Evolutionary conservation across 2,329 filamentous ascomycete genomes (phyloP).

Genomic region (Trichoderma asperellum): DNA sequence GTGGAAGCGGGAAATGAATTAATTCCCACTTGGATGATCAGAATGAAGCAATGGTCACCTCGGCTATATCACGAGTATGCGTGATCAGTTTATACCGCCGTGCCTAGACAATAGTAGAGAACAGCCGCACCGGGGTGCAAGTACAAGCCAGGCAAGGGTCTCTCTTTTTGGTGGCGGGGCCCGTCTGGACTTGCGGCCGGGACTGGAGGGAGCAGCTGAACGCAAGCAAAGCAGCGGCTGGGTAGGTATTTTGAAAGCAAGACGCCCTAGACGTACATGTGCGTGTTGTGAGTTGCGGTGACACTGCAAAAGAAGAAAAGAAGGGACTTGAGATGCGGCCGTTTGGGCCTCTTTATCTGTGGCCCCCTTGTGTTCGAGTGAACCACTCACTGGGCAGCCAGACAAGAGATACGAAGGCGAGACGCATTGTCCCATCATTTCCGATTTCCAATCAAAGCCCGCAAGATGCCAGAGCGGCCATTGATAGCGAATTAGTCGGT

Average conservation of each 20-base stretch:
- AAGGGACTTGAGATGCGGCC: not conserved
- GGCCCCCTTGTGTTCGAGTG: not conserved
- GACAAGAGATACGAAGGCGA: not conserved
- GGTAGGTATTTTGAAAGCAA: not conserved
- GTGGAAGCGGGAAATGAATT: not conserved
- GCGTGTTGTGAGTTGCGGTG: not conserved
- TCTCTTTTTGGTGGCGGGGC: not conserved
- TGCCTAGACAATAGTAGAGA: not conserved
- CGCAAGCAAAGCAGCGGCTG: not conserved
- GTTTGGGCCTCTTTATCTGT: constrained; percentile 1
- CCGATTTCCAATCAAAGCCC: constrained; percentile 1
- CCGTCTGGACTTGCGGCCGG: not conserved
- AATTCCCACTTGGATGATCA: not conserved
- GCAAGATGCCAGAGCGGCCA: not conserved
- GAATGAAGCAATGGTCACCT: not conserved
- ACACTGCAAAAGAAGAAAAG: not conserved
- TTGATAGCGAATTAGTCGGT: not conserved
- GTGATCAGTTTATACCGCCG: not conserved
- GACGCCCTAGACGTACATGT: not conserved
- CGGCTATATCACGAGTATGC: not conserved
- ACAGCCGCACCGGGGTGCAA: not conserved
- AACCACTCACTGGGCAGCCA: not conserved
- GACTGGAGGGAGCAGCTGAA: not conserved
- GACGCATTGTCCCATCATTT: not conserved
- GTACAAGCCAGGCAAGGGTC: not conserved